phyloP scores from a whole-genome alignment of 306 rosid genomes.

The Clitoria ternatea region DNA sequence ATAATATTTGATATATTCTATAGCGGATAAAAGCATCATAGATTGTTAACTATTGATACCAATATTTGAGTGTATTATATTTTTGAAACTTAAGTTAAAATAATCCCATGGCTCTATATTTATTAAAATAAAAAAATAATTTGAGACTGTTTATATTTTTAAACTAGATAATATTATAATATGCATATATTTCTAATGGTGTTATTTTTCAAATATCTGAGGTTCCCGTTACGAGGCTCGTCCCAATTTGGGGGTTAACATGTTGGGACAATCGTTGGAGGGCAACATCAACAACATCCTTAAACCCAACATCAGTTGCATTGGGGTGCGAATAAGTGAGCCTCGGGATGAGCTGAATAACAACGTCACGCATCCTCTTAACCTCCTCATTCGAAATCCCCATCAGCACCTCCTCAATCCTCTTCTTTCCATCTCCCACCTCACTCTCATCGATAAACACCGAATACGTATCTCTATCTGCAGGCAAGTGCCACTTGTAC shows the following conservation, averaged over 20 bases:
- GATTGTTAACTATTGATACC: background rate
- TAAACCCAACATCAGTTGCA: slow-evolving; percentile 32
- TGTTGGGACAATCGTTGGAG: slow-evolving; percentile 10
- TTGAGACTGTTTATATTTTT: too few species aligned
- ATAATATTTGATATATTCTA: too few species aligned
- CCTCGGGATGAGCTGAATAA: slow-evolving; percentile 42
- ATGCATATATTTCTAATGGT: too few species aligned
- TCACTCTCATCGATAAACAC: slow-evolving; percentile 56
- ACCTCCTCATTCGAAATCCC: slow-evolving; percentile 32
- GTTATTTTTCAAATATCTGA: background rate
- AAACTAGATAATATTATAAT: too few species aligned
- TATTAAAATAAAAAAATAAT: too few species aligned
- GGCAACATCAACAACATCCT: slow-evolving; percentile 58
- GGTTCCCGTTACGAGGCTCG: background rate
- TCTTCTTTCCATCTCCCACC: slow-evolving; percentile 3
- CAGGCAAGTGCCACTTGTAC: slow-evolving; percentile 57
- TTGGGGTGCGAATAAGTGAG: slow-evolving; percentile 56
- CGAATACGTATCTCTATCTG: slow-evolving; percentile 31
- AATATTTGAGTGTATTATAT: too few species aligned
- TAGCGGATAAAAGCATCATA: too few species aligned
- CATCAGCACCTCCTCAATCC: slow-evolving; percentile 46
- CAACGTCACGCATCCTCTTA: slow-evolving; percentile 42
- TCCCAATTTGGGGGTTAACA: background rate
- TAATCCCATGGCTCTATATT: too few species aligned
- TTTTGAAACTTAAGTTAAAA: too few species aligned